Evolutionary conservation across 176 grass and related monocot species (phyloP).

Genomic region (Carex myosuroides): DNA sequence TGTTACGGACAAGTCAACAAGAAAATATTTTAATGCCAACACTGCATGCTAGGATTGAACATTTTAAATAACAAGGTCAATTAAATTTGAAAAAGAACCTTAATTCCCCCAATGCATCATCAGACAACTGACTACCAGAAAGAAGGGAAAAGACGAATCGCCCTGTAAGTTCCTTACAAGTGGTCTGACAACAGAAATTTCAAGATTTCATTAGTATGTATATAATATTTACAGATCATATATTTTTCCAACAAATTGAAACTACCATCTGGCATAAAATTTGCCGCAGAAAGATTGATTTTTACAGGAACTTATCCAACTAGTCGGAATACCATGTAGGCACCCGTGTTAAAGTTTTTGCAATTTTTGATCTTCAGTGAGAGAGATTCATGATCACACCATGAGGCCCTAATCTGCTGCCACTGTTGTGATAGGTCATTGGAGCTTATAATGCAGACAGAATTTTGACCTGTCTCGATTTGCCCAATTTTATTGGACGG

Average conservation of each 20-base stretch:
- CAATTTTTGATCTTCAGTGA: not conserved
- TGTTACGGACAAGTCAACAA: not conserved
- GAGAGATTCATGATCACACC: not conserved
- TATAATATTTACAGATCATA: not conserved
- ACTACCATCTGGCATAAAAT: not conserved
- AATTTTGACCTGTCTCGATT: not conserved
- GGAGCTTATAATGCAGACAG: not conserved
- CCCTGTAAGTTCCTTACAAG: not conserved
- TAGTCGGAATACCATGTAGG: not conserved
- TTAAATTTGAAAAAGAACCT: not conserved
- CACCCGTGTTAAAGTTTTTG: not conserved
- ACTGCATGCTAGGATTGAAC: not conserved
- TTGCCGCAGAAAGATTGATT: not conserved
- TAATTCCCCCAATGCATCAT: not conserved
- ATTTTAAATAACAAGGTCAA: not conserved
- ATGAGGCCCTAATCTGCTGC: not conserved
- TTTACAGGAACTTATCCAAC: not conserved
- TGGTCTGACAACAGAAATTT: not conserved
- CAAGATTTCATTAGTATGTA: not conserved
- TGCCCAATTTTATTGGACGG: not conserved
- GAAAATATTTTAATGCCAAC: not conserved
- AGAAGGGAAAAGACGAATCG: not conserved
- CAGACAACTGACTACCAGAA: not conserved
- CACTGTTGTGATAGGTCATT: not conserved
- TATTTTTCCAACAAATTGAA: not conserved